phyloP scores from a whole-genome alignment of 768 basidiomycete species.

The Mycena capillaripes region DNA sequence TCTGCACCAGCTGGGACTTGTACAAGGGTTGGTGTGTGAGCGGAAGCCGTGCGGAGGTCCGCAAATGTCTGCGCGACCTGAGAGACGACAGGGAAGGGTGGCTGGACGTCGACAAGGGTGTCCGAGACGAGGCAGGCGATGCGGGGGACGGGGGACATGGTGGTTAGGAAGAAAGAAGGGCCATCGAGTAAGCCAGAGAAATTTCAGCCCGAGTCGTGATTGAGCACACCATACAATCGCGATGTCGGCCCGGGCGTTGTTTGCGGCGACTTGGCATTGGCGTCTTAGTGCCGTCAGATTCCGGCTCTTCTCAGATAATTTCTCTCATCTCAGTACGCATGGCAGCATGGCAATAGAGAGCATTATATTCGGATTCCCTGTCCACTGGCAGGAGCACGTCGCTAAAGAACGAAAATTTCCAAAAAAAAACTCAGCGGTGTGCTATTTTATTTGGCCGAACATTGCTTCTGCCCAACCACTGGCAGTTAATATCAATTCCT shows the following conservation, averaged over 20 bases:
- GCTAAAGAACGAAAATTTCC: too few species aligned
- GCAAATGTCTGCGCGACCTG: conserved; percentile 59
- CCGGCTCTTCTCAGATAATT: too few species aligned
- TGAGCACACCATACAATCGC: conserved; percentile 16
- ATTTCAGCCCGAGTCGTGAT: background rate
- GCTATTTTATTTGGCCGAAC: too few species aligned
- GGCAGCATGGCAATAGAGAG: too few species aligned
- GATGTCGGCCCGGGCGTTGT: background rate
- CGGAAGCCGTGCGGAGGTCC: conserved; percentile 50
- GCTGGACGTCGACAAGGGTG: conserved; percentile 70
- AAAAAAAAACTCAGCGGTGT: too few species aligned
- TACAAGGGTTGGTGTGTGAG: conserved; percentile 58
- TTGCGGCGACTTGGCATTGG: background rate
- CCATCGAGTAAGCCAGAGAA: background rate
- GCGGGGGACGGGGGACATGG: conserved; percentile 64
- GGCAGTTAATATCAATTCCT: too few species aligned
- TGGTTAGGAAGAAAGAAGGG: background rate
- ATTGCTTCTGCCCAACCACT: too few species aligned
- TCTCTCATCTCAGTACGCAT: too few species aligned
- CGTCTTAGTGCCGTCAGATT: too few species aligned
- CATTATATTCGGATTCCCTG: too few species aligned
- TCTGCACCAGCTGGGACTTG: conserved; percentile 77
- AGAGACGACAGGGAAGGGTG: conserved; percentile 53
- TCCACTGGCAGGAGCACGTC: too few species aligned
- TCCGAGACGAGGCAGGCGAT: conserved; percentile 83